phyloP scores from a whole-genome alignment of 2,329 filamentous ascomycete genomes.

The Neurospora sp. region DNA sequence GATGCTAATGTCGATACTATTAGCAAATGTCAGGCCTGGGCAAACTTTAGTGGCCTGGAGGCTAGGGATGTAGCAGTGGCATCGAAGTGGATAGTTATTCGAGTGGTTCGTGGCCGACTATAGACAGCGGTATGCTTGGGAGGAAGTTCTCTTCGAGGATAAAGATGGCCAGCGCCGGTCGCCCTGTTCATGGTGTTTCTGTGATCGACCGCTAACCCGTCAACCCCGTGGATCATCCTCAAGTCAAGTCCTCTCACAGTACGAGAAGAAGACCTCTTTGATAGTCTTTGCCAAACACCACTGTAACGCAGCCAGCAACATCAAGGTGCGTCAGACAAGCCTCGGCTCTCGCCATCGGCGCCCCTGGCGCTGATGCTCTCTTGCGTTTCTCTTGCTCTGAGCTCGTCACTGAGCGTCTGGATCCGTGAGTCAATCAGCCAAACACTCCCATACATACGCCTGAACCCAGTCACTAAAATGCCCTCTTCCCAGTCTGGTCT shows the following conservation, averaged over 20 bases:
- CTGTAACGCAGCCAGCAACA: not conserved
- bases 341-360: constrained; percentile 5
- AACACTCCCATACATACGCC: not conserved
- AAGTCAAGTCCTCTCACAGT: not conserved
- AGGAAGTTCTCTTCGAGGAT: not conserved
- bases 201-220: not conserved
- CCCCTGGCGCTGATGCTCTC: constrained; percentile 8
- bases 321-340: constrained; percentile 6
- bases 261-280: not conserved
- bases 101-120: not conserved
- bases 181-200: not conserved
- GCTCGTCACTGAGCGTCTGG: constrained; percentile 13
- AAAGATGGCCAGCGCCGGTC: not conserved
- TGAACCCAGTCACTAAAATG: not conserved
- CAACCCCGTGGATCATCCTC: not conserved
- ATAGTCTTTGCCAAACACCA: not conserved
- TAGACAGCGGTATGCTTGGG: not conserved
- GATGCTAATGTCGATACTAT: not conserved
- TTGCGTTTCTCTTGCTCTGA: constrained; percentile 13
- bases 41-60: no score
- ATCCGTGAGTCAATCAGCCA: constrained; percentile 7
- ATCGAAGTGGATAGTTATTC: not conserved
- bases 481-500: constrained; percentile 6
- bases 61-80: not conserved
- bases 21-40: not conserved